A percentile compares a stretch with the other conserved stretches of the same genome.
Conservation (phyloP, 345 rosid species). For the Populus ilicifolia region DNA sequence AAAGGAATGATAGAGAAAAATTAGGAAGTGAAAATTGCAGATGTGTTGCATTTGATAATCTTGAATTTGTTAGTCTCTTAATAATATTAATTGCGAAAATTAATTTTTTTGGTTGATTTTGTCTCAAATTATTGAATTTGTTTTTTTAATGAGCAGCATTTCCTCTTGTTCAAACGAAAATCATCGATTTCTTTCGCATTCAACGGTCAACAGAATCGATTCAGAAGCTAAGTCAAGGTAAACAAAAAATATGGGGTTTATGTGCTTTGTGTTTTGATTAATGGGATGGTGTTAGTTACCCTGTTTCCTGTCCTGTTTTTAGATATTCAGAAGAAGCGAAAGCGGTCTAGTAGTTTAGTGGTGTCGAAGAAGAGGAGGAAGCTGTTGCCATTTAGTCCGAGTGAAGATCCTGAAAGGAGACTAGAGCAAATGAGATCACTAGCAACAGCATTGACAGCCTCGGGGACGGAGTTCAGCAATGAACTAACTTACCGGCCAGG, state of each 20-base stretch:
- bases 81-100: not conserved
- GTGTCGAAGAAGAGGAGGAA: slow-evolving; percentile 28
- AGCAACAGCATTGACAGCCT: slow-evolving; percentile 27
- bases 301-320: not conserved
- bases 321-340: slow-evolving; percentile 23
- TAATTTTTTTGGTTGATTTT: not conserved
- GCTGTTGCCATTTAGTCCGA: slow-evolving; percentile 21
- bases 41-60: not conserved
- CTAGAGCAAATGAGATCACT: slow-evolving; percentile 28
- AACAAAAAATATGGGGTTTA: not conserved
- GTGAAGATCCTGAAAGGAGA: slow-evolving; percentile 23
- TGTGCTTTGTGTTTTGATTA: not conserved
- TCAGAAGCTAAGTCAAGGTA: slow-evolving; percentile 19
- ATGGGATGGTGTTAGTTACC: not conserved
- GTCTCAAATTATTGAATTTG: not conserved
- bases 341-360: slow-evolving; percentile 11
- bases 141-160: slow-evolving; percentile 18
- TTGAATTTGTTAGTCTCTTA: not conserved
- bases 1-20: not conserved
- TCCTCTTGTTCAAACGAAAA: slow-evolving; percentile 32
- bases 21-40: not conserved
- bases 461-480: slow-evolving; percentile 21
- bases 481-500: slow-evolving; percentile 18
- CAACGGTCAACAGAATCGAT: slow-evolving; percentile 12
- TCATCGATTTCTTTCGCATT: slow-evolving; percentile 30